Percentiles rank a stretch among this genome's conserved stretches.
phyloP scores from a whole-genome alignment of 2,329 filamentous ascomycete genomes.

The Fusarium citri region DNA sequence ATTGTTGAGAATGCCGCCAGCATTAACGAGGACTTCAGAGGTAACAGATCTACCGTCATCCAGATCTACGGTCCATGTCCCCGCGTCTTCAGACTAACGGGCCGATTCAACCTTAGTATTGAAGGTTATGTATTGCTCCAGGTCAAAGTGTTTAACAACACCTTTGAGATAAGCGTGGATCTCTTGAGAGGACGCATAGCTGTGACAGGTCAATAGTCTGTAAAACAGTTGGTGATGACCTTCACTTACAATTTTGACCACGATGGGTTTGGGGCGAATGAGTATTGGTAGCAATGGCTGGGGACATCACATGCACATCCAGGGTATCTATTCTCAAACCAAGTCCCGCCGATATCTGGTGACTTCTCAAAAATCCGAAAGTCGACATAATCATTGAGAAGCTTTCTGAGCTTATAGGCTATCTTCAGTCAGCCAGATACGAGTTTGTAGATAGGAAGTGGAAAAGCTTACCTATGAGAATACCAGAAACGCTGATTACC shows the following conservation, averaged over 20 bases:
- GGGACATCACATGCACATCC: conserved; percentile 65
- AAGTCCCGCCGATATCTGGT: conserved; percentile 65
- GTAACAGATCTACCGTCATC: background rate
- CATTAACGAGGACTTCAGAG: conserved; percentile 62
- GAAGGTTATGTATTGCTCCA: conserved; percentile 48
- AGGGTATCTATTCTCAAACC: conserved; percentile 68
- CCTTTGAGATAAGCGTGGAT: conserved; percentile 69
- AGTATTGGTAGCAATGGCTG: conserved; percentile 63
- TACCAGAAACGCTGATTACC: background rate
- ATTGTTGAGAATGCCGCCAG: conserved; percentile 62
- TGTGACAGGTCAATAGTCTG: background rate
- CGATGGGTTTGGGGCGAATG: conserved; percentile 54
- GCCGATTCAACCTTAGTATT: conserved; percentile 48
- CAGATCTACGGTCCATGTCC: background rate
- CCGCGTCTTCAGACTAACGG: conserved; percentile 44
- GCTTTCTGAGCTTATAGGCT: conserved; percentile 45
- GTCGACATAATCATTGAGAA: conserved; percentile 15
- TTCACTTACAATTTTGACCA: conserved; percentile 63
- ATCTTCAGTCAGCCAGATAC: conserved; percentile 10
- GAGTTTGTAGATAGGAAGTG: too few relatives aligned
- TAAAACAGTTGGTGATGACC: background rate
- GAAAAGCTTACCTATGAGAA: background rate
- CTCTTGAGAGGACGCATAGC: conserved; percentile 64
- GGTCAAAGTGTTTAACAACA: conserved; percentile 56
- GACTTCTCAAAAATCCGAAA: conserved; percentile 66